phyloP scores from a whole-genome alignment of 208 protist species.

The Strigomonas culicis region DNA sequence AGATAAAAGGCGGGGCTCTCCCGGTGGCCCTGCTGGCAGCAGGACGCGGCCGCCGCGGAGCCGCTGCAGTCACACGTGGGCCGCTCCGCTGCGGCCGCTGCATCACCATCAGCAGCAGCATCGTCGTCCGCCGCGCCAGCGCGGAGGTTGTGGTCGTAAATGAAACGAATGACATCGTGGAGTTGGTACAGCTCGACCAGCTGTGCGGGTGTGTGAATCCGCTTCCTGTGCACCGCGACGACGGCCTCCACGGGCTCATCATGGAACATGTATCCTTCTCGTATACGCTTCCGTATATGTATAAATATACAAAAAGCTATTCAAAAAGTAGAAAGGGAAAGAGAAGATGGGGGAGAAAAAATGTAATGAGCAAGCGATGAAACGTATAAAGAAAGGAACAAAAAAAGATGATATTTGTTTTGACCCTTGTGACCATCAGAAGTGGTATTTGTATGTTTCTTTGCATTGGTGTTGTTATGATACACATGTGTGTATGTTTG shows the following conservation, averaged over 20 bases:
- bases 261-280: slow-evolving; percentile 54
- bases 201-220: not conserved
- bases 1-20: not conserved
- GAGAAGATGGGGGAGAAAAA: not conserved
- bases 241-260: slow-evolving; percentile 49
- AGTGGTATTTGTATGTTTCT: not conserved
- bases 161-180: slow-evolving; percentile 16
- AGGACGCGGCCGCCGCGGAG: too few relatives aligned
- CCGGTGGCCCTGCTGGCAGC: too few relatives aligned
- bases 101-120: too few relatives aligned
- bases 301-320: slow-evolving; percentile 5
- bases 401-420: slow-evolving; percentile 8
- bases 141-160: too few relatives aligned
- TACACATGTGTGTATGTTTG: not conserved
- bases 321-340: slow-evolving; percentile 1
- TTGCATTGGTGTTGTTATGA: not conserved
- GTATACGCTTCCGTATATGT: slow-evolving; percentile 4
- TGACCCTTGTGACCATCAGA: too few relatives aligned
- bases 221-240: not conserved
- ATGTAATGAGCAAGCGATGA: not conserved
- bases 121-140: too few relatives aligned
- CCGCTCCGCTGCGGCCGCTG: too few relatives aligned
- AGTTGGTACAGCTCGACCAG: slow-evolving; percentile 22
- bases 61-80: too few relatives aligned
- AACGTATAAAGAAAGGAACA: not conserved